Evolutionary conservation across 164 flowering plant genomes (phyloP).

Genomic region (Akebia trifoliata): DNA sequence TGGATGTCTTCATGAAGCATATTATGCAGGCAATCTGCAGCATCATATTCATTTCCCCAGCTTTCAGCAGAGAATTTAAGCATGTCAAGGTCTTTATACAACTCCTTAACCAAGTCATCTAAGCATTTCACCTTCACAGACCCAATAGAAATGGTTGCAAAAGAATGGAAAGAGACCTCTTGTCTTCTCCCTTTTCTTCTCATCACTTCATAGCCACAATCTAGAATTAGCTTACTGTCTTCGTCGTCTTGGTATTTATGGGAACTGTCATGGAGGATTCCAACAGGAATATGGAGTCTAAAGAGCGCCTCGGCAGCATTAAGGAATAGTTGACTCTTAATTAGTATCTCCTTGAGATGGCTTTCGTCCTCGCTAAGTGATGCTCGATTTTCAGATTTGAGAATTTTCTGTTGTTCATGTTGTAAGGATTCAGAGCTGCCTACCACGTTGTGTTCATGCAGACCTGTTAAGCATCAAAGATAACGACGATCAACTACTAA

Average conservation of each 20-base stretch:
- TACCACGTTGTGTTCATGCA: slow-evolving; percentile 11
- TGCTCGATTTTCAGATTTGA: slow-evolving; percentile 20
- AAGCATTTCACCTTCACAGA: slow-evolving; percentile 33
- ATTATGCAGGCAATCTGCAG: slow-evolving; percentile 37
- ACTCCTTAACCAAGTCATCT: slow-evolving; percentile 60
- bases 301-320: slow-evolving; percentile 84
- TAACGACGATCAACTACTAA: background rate
- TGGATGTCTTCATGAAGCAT: slow-evolving; percentile 60
- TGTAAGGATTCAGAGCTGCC: slow-evolving; percentile 11
- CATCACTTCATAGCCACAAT: slow-evolving; percentile 69
- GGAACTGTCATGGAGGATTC: slow-evolving; percentile 37
- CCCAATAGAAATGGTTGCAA: slow-evolving; percentile 17
- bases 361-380: slow-evolving; percentile 51
- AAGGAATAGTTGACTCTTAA: slow-evolving; percentile 55
- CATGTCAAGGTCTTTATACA: slow-evolving; percentile 47
- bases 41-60: slow-evolving; percentile 23
- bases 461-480: slow-evolving; percentile 27
- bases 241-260: slow-evolving; percentile 27
- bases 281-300: slow-evolving; percentile 59
- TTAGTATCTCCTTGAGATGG: slow-evolving; percentile 57
- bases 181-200: slow-evolving; percentile 63
- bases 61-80: slow-evolving; percentile 32
- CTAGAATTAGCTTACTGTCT: slow-evolving; percentile 43
- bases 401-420: slow-evolving; percentile 14
- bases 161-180: slow-evolving; percentile 44